These are phyloP conservation scores for Citrus mangshanensis DNA, from an alignment of 345 rosid genomes.

Conservation along the genomic window DNA sequence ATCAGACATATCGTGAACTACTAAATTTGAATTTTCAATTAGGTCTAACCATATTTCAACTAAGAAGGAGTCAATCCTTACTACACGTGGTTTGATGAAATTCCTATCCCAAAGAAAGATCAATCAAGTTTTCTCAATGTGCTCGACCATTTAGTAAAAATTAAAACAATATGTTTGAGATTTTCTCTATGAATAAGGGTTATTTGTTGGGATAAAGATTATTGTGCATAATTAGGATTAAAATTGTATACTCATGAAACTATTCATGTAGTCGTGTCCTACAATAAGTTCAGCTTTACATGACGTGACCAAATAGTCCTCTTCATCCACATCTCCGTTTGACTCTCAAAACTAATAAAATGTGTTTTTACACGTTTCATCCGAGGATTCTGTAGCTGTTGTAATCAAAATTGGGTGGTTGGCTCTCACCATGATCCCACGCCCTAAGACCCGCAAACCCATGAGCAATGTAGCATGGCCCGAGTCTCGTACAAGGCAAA, in stretches of 20 bases:
- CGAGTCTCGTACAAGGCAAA: background rate
- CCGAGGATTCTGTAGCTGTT: background rate
- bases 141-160: background rate
- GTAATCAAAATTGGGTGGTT: background rate
- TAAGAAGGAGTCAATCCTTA: too few relatives aligned
- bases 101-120: too few relatives aligned
- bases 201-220: too few relatives aligned
- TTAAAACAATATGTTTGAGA: background rate
- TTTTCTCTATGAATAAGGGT: too few relatives aligned
- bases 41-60: too few relatives aligned
- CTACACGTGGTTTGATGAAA: fast-evolving
- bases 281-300: too few relatives aligned
- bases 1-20: too few relatives aligned
- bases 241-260: background rate
- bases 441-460: background rate
- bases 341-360: background rate
- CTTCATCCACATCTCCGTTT: background rate
- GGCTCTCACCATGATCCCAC: background rate
- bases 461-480: background rate
- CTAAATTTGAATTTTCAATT: too few relatives aligned
- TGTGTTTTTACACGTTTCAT: background rate
- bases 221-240: background rate
- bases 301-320: too few relatives aligned
- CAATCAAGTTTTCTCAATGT: background rate
- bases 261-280: too few relatives aligned